Evolutionary conservation across 2,329 filamentous ascomycete species (phyloP).

Genomic region (Fusarium cicatricum): DNA sequence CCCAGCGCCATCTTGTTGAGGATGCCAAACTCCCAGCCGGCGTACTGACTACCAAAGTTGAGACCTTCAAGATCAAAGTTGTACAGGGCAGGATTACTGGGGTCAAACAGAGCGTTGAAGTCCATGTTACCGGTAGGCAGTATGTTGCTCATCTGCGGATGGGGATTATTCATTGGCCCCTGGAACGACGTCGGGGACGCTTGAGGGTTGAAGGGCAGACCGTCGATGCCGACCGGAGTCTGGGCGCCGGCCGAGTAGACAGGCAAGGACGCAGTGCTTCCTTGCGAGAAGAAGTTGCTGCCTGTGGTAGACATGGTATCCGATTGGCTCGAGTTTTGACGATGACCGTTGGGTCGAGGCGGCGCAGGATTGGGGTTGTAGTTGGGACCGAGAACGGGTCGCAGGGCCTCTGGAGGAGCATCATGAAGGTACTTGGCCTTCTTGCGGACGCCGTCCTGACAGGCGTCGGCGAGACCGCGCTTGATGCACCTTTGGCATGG

Average conservation of each 20-base stretch:
- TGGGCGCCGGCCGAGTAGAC: constrained; percentile 59
- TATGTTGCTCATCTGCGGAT: constrained; percentile 56
- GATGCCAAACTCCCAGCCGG: constrained; percentile 94
- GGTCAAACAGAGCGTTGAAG: constrained; percentile 79
- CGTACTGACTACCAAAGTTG: constrained; percentile 91
- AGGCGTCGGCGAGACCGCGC: constrained; percentile 86
- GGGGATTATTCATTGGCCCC: constrained; percentile 59
- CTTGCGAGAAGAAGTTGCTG: constrained; percentile 59
- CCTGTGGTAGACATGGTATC: constrained; percentile 55
- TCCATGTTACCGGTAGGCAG: constrained; percentile 59
- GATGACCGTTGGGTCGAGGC: constrained; percentile 55
- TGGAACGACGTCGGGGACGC: constrained; percentile 80
- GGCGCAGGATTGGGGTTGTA: constrained; percentile 67
- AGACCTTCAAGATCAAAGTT: constrained; percentile 95
- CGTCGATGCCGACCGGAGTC: constrained; percentile 57
- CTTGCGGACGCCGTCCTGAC: constrained; percentile 95
- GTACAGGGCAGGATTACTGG: constrained; percentile 90
- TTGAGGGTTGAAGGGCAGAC: constrained; percentile 66
- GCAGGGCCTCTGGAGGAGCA: constrained; percentile 86
- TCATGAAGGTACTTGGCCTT: constrained; percentile 99
- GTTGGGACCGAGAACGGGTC: constrained; percentile 81
- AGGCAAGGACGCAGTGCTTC: constrained; percentile 57
- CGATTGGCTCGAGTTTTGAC: constrained; percentile 58
- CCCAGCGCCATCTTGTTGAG: constrained; percentile 87
- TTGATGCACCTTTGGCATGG: constrained; percentile 96